phyloP scores from a whole-genome alignment of 352 stramenopile genomes.

The Phytophthora sp. region DNA sequence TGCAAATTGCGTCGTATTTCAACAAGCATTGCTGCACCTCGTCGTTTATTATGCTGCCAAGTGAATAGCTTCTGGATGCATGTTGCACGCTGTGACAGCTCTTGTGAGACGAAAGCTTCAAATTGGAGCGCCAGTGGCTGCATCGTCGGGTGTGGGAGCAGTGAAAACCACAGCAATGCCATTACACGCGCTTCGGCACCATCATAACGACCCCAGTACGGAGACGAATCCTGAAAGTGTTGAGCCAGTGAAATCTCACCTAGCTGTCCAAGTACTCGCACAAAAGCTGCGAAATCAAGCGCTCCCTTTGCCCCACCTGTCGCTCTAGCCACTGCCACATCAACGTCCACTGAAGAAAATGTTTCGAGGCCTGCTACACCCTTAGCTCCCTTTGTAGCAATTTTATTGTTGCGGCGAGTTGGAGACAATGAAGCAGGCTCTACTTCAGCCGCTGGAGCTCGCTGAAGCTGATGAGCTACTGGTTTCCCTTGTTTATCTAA shows the following conservation, averaged over 20 bases:
- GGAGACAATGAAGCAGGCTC: slow-evolving; percentile 3
- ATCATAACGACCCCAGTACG: slow-evolving; percentile 58
- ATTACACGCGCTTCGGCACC: slow-evolving; percentile 46
- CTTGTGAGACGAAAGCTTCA: slow-evolving; percentile 19
- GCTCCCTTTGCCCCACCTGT: slow-evolving; percentile 51
- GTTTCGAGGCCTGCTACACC: slow-evolving; percentile 4
- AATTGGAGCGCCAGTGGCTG: slow-evolving; percentile 25
- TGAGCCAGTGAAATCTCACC: slow-evolving; percentile 39
- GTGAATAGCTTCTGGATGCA: slow-evolving; percentile 47
- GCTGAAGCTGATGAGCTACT: slow-evolving; percentile 11
- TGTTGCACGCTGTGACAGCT: slow-evolving; percentile 30
- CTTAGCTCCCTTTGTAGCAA: slow-evolving; percentile 17
- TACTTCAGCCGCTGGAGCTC: neutral
- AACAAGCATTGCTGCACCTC: slow-evolving; percentile 25
- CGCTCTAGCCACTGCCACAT: slow-evolving; percentile 65
- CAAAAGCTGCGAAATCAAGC: slow-evolving; percentile 55
- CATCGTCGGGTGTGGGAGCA: slow-evolving; percentile 41
- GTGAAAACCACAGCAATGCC: slow-evolving; percentile 49
- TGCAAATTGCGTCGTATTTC: slow-evolving; percentile 27
- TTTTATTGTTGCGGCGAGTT: slow-evolving; percentile 18
- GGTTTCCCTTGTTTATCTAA: slow-evolving; percentile 34
- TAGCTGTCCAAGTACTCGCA: slow-evolving; percentile 33
- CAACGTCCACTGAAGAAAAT: slow-evolving; percentile 62
- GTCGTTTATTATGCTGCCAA: slow-evolving; percentile 22
- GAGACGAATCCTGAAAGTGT: neutral